Evolutionary conservation across 805 yeast genomes (phyloP).

Genomic region (Cyberlindnera xishuangbannaensis): DNA sequence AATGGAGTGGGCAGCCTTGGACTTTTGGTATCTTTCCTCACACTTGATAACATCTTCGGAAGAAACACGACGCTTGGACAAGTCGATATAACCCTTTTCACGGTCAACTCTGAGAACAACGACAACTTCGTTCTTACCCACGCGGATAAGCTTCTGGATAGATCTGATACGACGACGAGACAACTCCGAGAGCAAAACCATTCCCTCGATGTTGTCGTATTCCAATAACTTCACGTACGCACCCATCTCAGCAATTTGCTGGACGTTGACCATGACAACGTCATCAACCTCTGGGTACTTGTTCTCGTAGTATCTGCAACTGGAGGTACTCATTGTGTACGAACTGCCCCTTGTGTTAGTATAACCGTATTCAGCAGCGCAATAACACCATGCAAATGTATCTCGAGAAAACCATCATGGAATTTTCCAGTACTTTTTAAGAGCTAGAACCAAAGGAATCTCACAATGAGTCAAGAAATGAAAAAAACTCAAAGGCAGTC

Average conservation of each 20-base stretch:
- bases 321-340: constrained; percentile 73
- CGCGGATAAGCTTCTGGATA: constrained; percentile 94
- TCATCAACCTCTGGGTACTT: constrained; percentile 98
- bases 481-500: too few species aligned
- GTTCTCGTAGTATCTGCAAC: constrained; percentile 96
- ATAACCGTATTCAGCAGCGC: too few species aligned
- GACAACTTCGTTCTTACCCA: constrained; percentile 97
- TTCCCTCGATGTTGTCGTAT: constrained; percentile 97
- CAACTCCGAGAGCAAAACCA: constrained; percentile 92
- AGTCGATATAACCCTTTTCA: constrained; percentile 96
- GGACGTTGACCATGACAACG: constrained; percentile 98
- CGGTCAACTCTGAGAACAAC: constrained; percentile 97
- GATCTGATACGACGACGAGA: constrained; percentile 98
- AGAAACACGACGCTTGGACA: constrained; percentile 96
- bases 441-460: too few species aligned
- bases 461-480: too few species aligned
- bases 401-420: too few species aligned
- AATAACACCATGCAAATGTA: too few species aligned
- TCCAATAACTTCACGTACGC: constrained; percentile 95
- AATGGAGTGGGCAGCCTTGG: constrained; percentile 97
- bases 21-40: constrained; percentile 95
- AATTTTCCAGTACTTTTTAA: too few species aligned
- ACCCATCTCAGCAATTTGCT: constrained; percentile 98
- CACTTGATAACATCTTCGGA: constrained; percentile 95
- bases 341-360: too few species aligned